Base-by-base conservation (phyloP, 192 early-diverging fungal species). In the Umbelopsis isabellina region DNA sequence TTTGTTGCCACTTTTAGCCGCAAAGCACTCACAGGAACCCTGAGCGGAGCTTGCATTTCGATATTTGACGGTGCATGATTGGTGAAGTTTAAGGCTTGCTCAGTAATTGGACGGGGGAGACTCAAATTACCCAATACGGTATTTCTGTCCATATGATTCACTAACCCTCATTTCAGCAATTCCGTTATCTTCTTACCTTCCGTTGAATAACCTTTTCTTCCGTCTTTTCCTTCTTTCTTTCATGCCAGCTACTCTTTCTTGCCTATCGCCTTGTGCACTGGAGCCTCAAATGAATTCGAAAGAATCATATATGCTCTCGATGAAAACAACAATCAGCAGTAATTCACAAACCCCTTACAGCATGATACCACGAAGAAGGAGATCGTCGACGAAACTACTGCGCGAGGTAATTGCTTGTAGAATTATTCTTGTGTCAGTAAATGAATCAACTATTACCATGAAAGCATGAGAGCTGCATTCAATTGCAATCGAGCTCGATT, bases 101-200 rank as follows among this genome's bases (percentile, higher is more conserved):
- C 37, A 41, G 10, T 41, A 41, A 41, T 41, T 35, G 15, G 30
- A 13, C 11, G 55, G 55, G 55, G 55, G 55, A 16, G 15, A 16
- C 18, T 4, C 18, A 16, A 49, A 16, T 35, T 25, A 2, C 55
- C 55, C 1, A 61, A 61, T 27, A 35, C 18, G 55, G 55, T 8
- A 61, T 27, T 15, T 61, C 9, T 61, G 55, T 35, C 55, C 55
- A 61, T 61, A 61, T 61, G 55, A 61, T 61, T 15, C 30, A 18
- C 5, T 7, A 16, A 2, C 6, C 7, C 25, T n/a, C 9, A 61
- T 22, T 61, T 37, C 55, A 27, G 27, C 15, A 35, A 61, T 61
- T 35, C 55, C 55, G 55, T 61, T 61, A 61, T 61, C 55, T 61
- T 61, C 37, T 41, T 49, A 49, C 18, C 21, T 61, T 61, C 55